Evolutionary conservation across 1,139 yeast genomes (phyloP), one percentile per base, ranked within the genome.

Genomic region (Yamadazyma trypodendri): DNA sequence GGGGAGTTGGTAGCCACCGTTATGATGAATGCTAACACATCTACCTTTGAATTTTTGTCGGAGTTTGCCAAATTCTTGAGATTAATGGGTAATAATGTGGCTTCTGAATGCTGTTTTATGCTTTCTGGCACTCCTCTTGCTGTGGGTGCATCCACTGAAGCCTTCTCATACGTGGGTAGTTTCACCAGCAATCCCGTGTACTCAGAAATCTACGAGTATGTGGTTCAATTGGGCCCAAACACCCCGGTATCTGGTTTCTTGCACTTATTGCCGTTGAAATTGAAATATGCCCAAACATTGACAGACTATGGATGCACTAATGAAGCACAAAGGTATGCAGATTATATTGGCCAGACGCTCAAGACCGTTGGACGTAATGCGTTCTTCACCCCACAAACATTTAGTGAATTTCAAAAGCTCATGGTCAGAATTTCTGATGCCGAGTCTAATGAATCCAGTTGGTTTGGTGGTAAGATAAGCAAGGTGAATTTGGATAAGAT

Each of bases 401-500:
- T 56, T 14, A 41, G 40, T 6, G 72, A 70, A 33, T 68, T 68
- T 55, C 72, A 67, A 42, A 52, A 52, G 6, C 56, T 78, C 41
- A 48, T 65, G 34, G 65, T 69, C 30, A 60, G 84, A 51, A 46
- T 77, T 15, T 60, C 77, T 4, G 77, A 74, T 35, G 52, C 69
- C 2, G 67, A 63, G 13, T 50, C 65, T 10, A 59, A 53, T 25
- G 77, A 71, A 16, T 62, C 69, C 35, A 68, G 82, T 2, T 81
- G 88, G 87, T 72, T 81, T 47, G 72, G 81, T 18, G 63, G 77
- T 28, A 80, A 76, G 66, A 72, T 84, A 49, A 68, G 84, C 27
- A 81, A 81, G 54, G 95, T 94, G 11, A 85, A 84, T 50, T 67
- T 89, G 42, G 95, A 89, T 51, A 84, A 79, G 53, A 82, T 89